Percentiles rank a stretch among this genome's conserved stretches.
phyloP scores from a whole-genome alignment of 768 basidiomycete species.

The Collybiopsis luxurians region DNA sequence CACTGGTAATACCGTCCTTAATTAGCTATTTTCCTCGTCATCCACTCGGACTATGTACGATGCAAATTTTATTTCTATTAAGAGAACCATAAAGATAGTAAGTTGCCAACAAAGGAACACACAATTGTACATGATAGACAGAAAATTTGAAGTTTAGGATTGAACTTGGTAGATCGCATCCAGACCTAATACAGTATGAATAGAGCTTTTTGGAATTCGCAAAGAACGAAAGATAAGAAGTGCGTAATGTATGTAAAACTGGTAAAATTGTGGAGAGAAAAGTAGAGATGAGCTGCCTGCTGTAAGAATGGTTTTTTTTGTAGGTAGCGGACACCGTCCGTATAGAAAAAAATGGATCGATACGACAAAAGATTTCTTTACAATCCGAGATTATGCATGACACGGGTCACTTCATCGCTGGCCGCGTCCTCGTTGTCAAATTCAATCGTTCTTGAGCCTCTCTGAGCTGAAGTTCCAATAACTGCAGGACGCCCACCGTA shows the following conservation, averaged over 20 bases:
- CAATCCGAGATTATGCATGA: constrained; percentile 73
- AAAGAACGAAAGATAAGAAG: neutral
- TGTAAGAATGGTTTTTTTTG: neutral
- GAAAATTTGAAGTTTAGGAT: neutral
- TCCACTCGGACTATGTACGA: neutral
- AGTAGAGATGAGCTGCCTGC: neutral
- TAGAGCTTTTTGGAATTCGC: neutral
- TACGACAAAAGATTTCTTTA: constrained; percentile 24
- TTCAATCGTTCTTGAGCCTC: constrained; percentile 29
- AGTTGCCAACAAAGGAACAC: neutral
- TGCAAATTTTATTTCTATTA: constrained; percentile 1
- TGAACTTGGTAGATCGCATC: constrained; percentile 5
- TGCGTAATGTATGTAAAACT: neutral
- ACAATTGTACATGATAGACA: constrained; percentile 8
- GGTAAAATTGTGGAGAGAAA: neutral
- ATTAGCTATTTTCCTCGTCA: neutral
- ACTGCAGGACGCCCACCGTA: constrained; percentile 55
- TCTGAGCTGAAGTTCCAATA: constrained; percentile 41
- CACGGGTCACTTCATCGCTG: constrained; percentile 71
- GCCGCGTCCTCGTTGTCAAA: constrained; percentile 49
- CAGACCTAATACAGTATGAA: neutral
- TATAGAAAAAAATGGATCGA: neutral
- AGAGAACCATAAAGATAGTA: constrained; percentile 3
- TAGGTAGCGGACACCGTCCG: neutral
- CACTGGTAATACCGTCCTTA: constrained; percentile 27